Base-by-base conservation (phyloP, 352 stramenopile species). In the Globisporangium mamillatum region DNA sequence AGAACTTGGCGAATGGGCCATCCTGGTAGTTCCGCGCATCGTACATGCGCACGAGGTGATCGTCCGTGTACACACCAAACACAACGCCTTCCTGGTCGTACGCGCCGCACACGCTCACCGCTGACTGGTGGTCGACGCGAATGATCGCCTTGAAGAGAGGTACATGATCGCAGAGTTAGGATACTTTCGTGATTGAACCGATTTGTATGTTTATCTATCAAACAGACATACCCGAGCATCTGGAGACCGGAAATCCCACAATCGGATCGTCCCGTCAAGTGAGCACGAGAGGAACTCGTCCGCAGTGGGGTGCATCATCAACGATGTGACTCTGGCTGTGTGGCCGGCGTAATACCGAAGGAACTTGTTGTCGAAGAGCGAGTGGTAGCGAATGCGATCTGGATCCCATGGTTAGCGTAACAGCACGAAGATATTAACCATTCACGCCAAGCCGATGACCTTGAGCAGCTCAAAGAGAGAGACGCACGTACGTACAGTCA, bases 291-390 rank as follows among this genome's bases (percentile, higher is more conserved):
- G 73, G 68, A 96, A 96, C 57, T 93, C 82, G 71, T 96, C 88
- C 4, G 82, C 81, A 9, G 84, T 84, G n/a, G 88, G 88, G 54
- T 94, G 86, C 86, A 96, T 92, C 82, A 91, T 92, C 25, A 96
- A 68, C 65, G 86, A 91, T 27, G 83, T 90, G 52, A 96, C 84
- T 72, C 86, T 88, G 16, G 85, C 79, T 0, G 78, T 91, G 68
- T 96, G 88, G 5, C 88, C 86, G 34, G 79, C 85, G 75, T 91
- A 94, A 70, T 94, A 94, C n/a, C 88, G 86, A 24, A 96, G 79
- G 64, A 94, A 96, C 53, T 93, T 89, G 74, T 96, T 96, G 79
- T 96, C 88, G 41, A 91, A 96, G 64, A 94, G 81, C 61, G 88
- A 96, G 64, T 96, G 88, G 73, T 96, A 96, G 12, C 88, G 85